Evolutionary conservation across 202 grass and related monocot species (phyloP), one percentile per base, ranked within the genome.

Genomic region (Carex arenaria): DNA sequence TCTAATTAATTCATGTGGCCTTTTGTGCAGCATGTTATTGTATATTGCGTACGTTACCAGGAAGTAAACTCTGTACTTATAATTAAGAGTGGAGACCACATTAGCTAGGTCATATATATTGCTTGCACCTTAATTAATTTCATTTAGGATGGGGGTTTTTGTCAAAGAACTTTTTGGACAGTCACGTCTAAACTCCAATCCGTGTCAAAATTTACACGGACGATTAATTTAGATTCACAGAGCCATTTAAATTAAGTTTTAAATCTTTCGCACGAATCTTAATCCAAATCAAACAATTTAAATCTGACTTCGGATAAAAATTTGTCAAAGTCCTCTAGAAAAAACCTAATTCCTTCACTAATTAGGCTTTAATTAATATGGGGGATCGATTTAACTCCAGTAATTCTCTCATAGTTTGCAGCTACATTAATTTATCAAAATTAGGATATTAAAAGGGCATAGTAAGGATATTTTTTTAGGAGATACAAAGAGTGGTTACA

Each of bases 401-500:
- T 45, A 9, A 45, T 36, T 66, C 13, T 31, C 64, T 34, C 64
- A 17, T 13, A 34, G 30, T 66, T 66, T 65, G 62, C 4, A 66
- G 30, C 30, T 66, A 20, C 52, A 30, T 15, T 61, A 76, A 32
- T 59, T 20, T 4, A 47, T 71, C 80, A 66, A 19, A 70, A 86
- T 26, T 74, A 79, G 8, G 30, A 67, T 43, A 78, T 34, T 20
- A 23, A 61, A 85, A 61, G 38, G 3, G 34, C 26, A 76, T 26
- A 32, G 23, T 76, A 20, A 7, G 3, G 70, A 60, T 11, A 10
- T 59, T 57, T 87, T 72, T 69, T 26, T 77, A 78, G 84, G 84
- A 85, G 86, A 53, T 60, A 85, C 82, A 67, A 47, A 81, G 61
- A 93, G 83, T 91, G 55, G 85, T 86, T 90, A 78, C 15, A 43